Evolutionary conservation across 495 filamentous ascomycete species (phyloP).

Genomic region (Neurospora africana): DNA sequence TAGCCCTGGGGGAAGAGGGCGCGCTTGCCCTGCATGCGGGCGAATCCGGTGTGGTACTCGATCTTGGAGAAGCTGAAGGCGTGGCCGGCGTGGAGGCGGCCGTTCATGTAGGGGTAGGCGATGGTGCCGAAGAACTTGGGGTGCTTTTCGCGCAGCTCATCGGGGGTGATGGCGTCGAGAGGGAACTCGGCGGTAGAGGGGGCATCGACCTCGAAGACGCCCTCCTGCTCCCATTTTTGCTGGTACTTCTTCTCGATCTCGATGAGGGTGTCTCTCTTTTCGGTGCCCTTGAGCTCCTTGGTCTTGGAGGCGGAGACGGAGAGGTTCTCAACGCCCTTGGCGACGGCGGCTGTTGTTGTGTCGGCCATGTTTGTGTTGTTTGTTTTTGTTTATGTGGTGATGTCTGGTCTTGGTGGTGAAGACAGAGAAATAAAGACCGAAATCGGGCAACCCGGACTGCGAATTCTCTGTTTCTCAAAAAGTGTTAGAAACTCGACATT

Average conservation of each 20-base stretch:
- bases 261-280: conserved; percentile 84
- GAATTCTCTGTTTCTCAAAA: not conserved
- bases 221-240: conserved; percentile 64
- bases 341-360: conserved; percentile 20
- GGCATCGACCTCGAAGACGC: conserved; percentile 76
- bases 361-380: conserved; percentile 21
- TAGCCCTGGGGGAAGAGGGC: conserved; percentile 83
- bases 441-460: not conserved
- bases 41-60: conserved; percentile 69
- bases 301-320: conserved; percentile 36
- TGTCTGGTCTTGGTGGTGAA: not conserved
- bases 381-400: not conserved
- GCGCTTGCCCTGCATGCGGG: conserved; percentile 80
- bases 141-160: conserved; percentile 63
- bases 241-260: conserved; percentile 91
- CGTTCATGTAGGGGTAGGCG: conserved; percentile 95
- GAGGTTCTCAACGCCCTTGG: conserved; percentile 27
- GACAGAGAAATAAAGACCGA: not conserved
- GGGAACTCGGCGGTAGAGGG: conserved; percentile 68
- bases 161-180: conserved; percentile 53
- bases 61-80: conserved; percentile 82
- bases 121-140: conserved; percentile 93
- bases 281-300: conserved; percentile 53
- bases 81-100: conserved; percentile 85
- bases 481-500: not conserved